These are phyloP conservation scores for Microstroma glucosiphilum DNA, from an alignment of 1,284 basidiomycete genomes.

Conservation along the genomic window DNA sequence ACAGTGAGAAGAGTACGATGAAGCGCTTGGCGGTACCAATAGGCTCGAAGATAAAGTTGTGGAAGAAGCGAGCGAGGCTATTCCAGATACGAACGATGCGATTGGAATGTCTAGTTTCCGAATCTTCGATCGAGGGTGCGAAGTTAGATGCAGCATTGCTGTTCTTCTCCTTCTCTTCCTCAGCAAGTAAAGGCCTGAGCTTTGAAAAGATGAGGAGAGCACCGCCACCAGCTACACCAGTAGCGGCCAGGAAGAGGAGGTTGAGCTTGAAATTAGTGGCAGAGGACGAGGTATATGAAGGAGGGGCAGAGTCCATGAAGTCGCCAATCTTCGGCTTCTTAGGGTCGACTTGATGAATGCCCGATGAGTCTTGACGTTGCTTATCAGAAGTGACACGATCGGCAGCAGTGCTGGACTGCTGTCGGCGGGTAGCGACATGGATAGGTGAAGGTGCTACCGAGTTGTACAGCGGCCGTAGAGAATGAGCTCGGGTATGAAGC, in stretches of 20 bases:
- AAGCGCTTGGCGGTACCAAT: slow-evolving; percentile 77
- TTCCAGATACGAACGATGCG: slow-evolving; percentile 7
- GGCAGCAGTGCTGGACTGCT: too few species aligned
- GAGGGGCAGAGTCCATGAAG: slow-evolving; percentile 4
- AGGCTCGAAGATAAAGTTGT: slow-evolving; percentile 68
- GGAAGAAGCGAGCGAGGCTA: slow-evolving; percentile 11
- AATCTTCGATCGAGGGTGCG: slow-evolving; percentile 2
- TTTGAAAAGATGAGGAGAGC: not conserved
- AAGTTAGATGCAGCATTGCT: not conserved
- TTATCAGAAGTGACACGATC: too few species aligned
- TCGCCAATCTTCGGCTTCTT: not conserved
- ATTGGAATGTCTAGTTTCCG: not conserved
- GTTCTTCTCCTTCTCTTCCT: not conserved
- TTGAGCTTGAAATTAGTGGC: slow-evolving; percentile 2
- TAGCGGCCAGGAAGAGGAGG: not conserved
- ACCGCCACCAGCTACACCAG: not conserved
- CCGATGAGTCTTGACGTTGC: not conserved
- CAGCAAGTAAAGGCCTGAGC: not conserved
- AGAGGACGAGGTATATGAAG: not conserved
- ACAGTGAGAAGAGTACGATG: slow-evolving; percentile 72
- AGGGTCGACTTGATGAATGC: not conserved
- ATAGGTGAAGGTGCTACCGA: too few species aligned
- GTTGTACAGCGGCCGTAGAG: too few species aligned
- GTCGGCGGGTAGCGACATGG: too few species aligned
- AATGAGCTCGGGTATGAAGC: too few species aligned